These are phyloP conservation scores for Baorangia bicolor DNA, from an alignment of 768 basidiomycete genomes.

Conservation along the genomic window DNA sequence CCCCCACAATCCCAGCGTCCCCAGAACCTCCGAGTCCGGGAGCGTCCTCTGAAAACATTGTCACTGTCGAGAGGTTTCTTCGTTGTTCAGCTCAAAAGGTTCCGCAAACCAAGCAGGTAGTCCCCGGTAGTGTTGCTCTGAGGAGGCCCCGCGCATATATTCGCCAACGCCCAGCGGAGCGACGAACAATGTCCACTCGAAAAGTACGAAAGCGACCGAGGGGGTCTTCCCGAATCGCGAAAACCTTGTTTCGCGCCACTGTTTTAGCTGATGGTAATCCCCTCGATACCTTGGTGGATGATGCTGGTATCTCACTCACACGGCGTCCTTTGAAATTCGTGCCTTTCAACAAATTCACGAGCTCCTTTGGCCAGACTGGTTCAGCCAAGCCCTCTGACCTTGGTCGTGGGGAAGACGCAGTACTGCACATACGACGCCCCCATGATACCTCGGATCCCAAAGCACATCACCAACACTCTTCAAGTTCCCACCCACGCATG, in stretches of 20 bases:
- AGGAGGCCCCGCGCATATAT: constrained; percentile 21
- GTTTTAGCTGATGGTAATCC: constrained; percentile 29
- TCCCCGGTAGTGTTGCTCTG: background rate
- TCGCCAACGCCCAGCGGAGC: background rate
- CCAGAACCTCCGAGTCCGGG: background rate
- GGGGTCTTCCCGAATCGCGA: constrained; percentile 5
- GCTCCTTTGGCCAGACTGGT: background rate
- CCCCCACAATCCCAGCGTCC: background rate
- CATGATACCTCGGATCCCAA: background rate
- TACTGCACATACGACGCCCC: background rate
- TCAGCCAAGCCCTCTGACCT: background rate
- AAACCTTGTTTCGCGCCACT: constrained; percentile 26
- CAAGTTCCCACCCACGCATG: background rate
- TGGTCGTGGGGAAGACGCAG: background rate
- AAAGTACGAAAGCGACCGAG: background rate
- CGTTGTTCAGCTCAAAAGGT: constrained; percentile 2
- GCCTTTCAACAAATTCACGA: constrained; percentile 22
- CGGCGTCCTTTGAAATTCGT: constrained; percentile 31
- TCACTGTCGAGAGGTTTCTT: constrained; percentile 32
- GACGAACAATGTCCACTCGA: background rate
- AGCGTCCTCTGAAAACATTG: background rate
- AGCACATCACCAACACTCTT: background rate
- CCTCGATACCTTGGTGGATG: constrained; percentile 12
- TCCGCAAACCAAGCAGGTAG: background rate
- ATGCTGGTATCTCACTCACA: constrained; percentile 6